Conservation (phyloP, 78 protist genomes). For the Thecamonas trahens region DNA sequence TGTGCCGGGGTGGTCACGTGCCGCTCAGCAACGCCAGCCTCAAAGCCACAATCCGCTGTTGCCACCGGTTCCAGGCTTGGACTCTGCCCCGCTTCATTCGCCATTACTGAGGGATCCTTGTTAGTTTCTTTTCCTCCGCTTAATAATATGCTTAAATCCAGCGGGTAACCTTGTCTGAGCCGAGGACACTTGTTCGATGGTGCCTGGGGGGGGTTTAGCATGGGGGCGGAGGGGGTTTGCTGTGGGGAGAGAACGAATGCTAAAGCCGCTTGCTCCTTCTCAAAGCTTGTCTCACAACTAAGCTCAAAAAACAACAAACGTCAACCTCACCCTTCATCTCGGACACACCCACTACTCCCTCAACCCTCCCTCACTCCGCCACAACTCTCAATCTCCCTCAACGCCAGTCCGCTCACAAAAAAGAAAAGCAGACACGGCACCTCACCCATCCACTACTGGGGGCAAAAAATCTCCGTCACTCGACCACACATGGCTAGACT, state of each 20-base stretch:
- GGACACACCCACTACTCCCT: too few relatives aligned
- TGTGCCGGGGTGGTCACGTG: slow-evolving; percentile 7
- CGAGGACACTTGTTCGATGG: slow-evolving; percentile 8
- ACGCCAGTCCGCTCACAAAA: background rate
- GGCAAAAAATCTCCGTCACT: background rate
- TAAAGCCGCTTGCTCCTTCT: too few relatives aligned
- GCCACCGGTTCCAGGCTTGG: slow-evolving; percentile 1
- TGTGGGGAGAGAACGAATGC: too few relatives aligned
- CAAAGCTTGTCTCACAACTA: too few relatives aligned
- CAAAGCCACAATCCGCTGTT: slow-evolving; percentile 24
- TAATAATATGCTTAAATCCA: slow-evolving; percentile 87
- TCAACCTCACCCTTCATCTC: too few relatives aligned
- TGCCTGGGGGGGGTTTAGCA: too few relatives aligned
- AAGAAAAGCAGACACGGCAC: background rate
- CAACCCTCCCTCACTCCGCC: too few relatives aligned
- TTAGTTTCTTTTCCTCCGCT: slow-evolving; percentile 89
- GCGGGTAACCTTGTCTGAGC: slow-evolving; percentile 69
- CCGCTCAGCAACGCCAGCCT: slow-evolving; percentile 9
- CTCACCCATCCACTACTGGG: background rate
- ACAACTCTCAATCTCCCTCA: too few relatives aligned
- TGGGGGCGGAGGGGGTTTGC: too few relatives aligned
- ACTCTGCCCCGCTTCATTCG: slow-evolving; percentile 84
- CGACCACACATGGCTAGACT: background rate
- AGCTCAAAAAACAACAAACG: slow-evolving; percentile 14
- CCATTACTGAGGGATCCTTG: slow-evolving; percentile 82